Base-by-base conservation (phyloP, 257 asterid genomes). In the Phtheirospermum japonicum region DNA sequence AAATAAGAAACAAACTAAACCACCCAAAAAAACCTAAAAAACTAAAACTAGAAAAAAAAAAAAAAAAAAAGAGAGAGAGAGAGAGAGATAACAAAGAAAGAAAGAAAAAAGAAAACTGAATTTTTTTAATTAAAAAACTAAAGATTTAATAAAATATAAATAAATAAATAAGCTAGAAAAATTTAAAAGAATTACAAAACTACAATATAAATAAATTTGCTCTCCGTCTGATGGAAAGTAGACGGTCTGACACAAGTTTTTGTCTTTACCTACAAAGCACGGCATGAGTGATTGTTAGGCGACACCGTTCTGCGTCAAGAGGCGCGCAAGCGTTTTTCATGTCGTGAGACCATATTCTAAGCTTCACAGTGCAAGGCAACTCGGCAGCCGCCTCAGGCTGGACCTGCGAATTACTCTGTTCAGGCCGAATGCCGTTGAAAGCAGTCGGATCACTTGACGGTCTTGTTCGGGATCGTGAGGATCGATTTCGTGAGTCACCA, bases 331-430 rank as follows among this genome's bases (percentile, higher is more conserved):
- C 96, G 76, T 80, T 84, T 64, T 87, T 77, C 64, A 80, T 72
- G 70, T 92, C 96, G 71, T 89, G 90, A 59, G 95, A 75, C 99
- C 99, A 92, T 80, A 92, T 78, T 75, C 95, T 80, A 65, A 92
- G 96, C 82, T 87, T 89, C 77, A 92, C 99, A 9, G 97, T 92
- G 80, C 99, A 92, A 60, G 99, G 99, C 61, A 92, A 77, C 77
- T 92, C 99, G 4, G 99, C 84, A 26, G 99, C 87, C 4, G 98
- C 85, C 80, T 92, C 97, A 14, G 96, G 77, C 66, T 86, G 99
- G 57, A 80, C 81, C 77, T 79, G 90, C n/a, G 85, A 51, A 73
- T 68, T 72, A 50, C 71, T 57, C 71, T 74, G 90, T 74, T 85
- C 87, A 4, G 63, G 77, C 31, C 66, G 78, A 64, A 71, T 71